Base-by-base conservation (phyloP, 2,329 filamentous ascomycete genomes). In the Stemphylium beticola region DNA sequence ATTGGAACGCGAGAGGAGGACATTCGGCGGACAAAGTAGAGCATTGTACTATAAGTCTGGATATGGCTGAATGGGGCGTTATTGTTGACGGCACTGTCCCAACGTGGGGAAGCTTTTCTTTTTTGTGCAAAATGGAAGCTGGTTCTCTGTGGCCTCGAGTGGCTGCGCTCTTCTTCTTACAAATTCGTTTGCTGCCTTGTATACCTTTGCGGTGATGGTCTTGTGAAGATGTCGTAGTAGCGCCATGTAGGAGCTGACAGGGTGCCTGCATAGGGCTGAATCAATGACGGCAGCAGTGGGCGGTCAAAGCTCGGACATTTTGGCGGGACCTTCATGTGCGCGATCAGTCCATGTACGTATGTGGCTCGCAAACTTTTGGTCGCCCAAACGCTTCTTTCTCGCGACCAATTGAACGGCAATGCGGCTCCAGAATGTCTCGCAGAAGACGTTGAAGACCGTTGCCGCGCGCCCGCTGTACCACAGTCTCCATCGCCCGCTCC, bases 381-480 rank as follows among this genome's bases (percentile, higher is more conserved):
- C 43, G 44, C 49, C 32, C 33, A 24, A 55, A 55, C 39, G 34
- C 34, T 24, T 31, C n/a, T 26, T 33, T 15, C 15, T 36, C 38
- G 53, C 48, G 48, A 52, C 48, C 60, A 55, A 66, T 58, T 59
- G 61, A 60, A 39, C 65, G 68, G 71, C 72, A 71, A 76, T 76
- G 74, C 68, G 67, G 55, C 67, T 70, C 66, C 69, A 64, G 66
- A 69, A 75, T 74, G 71, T 60, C 39, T 55, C 47, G 34, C 61
- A 71, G 55, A 69, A 70, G 64, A 62, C 72, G 60, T 61, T 71
- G 62, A 74, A 66, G 56, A 65, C 55, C 41, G 52, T 61, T 55
- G 57, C 61, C 47, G 41, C 49, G 49, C 64, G 64, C 32, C 55
- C 58, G 20, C 33, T 31, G 41, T 49, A 38, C 29, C n/a, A 36